A percentile compares a stretch with the other conserved stretches of the same genome.
These are phyloP conservation scores for Fraxinus floribunda DNA, from an alignment of 305 asterid genomes.

Conservation along the genomic window DNA sequence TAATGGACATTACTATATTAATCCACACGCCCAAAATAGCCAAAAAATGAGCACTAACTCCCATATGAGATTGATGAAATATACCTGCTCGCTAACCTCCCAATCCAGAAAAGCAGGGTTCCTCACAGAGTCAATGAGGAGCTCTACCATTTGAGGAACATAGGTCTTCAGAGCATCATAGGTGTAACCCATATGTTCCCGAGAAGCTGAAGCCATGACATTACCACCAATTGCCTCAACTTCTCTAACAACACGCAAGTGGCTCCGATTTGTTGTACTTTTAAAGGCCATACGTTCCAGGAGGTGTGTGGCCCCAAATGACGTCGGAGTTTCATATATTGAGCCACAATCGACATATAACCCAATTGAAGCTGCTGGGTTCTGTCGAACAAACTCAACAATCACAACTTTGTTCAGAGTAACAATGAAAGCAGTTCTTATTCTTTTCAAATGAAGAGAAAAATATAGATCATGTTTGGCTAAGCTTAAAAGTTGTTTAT, in stretches of 20 bases:
- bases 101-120: constrained; percentile 93
- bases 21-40: constrained; percentile 7
- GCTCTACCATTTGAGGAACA: constrained; percentile 92
- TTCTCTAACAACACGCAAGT: constrained; percentile 81
- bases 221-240: constrained; percentile 96
- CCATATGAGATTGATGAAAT: constrained; percentile 9
- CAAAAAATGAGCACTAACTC: constrained; percentile 11
- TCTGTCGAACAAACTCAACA: constrained; percentile 46
- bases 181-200: constrained; percentile 85
- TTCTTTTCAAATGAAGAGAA: neutral
- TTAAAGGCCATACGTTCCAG: constrained; percentile 96
- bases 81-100: constrained; percentile 96
- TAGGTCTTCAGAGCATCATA: constrained; percentile 78
- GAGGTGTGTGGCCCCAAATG: constrained; percentile 84
- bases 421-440: neutral
- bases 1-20: constrained; percentile 18
- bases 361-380: constrained; percentile 81
- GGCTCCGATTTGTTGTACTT: constrained; percentile 79
- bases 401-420: constrained; percentile 8
- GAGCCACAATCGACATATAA: constrained; percentile 85
- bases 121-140: constrained; percentile 76
- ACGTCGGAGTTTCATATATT: constrained; percentile 67
- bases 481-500: neutral
- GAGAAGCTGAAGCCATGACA: constrained; percentile 69
- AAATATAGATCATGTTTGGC: neutral